Conservation (phyloP, 805 yeast species). For the Lipomyces kockii region DNA sequence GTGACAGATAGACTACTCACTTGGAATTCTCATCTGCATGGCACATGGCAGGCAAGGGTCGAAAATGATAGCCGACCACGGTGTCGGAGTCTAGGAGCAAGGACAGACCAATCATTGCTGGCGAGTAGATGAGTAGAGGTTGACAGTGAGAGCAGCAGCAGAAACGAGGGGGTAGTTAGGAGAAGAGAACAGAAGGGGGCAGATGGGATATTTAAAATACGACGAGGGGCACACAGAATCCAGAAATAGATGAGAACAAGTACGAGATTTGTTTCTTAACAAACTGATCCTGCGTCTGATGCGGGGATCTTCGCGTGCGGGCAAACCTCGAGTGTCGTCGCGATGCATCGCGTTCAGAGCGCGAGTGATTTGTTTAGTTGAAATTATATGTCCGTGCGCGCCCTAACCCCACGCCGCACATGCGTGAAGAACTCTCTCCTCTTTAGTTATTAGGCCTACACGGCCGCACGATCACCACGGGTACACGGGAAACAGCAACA, state of each 20-base stretch:
- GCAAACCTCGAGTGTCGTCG: too few species aligned
- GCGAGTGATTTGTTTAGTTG: conserved; percentile 1
- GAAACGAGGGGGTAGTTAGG: too few species aligned
- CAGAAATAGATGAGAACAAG: too few species aligned
- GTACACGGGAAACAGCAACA: not conserved
- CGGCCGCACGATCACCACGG: not conserved
- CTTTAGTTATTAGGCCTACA: too few species aligned
- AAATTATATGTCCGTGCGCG: not conserved
- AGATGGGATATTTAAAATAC: too few species aligned
- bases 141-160: not conserved
- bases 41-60: not conserved
- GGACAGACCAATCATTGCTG: not conserved
- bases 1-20: not conserved
- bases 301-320: too few species aligned
- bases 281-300: too few species aligned
- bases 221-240: too few species aligned
- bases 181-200: too few species aligned
- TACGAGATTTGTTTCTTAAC: too few species aligned
- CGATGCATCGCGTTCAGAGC: not conserved
- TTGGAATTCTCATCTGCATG: not conserved
- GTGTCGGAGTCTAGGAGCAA: not conserved
- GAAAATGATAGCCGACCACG: not conserved
- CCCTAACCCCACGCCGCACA: not conserved
- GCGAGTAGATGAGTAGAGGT: not conserved
- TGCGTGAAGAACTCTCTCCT: too few species aligned